These are phyloP conservation scores for Plasmodium knowlesi DNA, from an alignment of 169 alveolate genomes.

Conservation along the genomic window DNA sequence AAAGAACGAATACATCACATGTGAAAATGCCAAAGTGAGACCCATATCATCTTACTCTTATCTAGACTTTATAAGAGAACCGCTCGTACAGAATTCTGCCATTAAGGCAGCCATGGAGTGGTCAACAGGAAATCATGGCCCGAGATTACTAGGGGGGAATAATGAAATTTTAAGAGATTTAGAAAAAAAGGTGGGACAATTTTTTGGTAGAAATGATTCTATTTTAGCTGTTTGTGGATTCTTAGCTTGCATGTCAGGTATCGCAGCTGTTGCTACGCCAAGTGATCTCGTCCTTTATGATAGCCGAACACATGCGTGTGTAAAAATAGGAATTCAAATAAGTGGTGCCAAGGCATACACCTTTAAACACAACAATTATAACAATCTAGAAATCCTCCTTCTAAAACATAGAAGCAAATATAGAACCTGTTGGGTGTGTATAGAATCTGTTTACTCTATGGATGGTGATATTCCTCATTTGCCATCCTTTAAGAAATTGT, in stretches of 20 bases:
- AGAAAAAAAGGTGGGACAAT: slow-evolving; percentile 78
- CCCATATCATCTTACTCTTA: slow-evolving; percentile 84
- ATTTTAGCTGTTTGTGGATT: slow-evolving; percentile 82
- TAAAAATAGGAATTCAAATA: slow-evolving; percentile 80
- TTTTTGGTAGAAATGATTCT: slow-evolving; percentile 84
- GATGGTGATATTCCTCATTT: slow-evolving; percentile 90
- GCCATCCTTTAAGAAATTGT: slow-evolving; percentile 81
- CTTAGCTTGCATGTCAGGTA: slow-evolving; percentile 84
- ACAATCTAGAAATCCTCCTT: slow-evolving; percentile 77
- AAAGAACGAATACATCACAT: slow-evolving; percentile 72
- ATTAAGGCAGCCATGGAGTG: slow-evolving; percentile 80
- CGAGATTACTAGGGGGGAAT: slow-evolving; percentile 87
- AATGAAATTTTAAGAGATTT: slow-evolving; percentile 79
- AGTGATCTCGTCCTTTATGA: slow-evolving; percentile 79
- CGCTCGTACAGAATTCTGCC: slow-evolving; percentile 83
- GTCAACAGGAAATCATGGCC: slow-evolving; percentile 87
- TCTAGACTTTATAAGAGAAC: slow-evolving; percentile 82
- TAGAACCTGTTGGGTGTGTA: slow-evolving; percentile 82
- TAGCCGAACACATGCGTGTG: slow-evolving; percentile 80
- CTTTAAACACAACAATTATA: slow-evolving; percentile 85
- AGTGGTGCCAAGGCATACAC: slow-evolving; percentile 80
- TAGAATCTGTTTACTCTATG: slow-evolving; percentile 92
- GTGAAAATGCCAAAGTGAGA: slow-evolving; percentile 78
- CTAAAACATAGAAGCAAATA: slow-evolving; percentile 72
- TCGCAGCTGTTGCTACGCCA: slow-evolving; percentile 80